A percentile compares a stretch with the other conserved stretches of the same genome.
These are phyloP conservation scores for Suhomyces anneliseae DNA, from an alignment of 1,139 yeast species.

Conservation along the genomic window DNA sequence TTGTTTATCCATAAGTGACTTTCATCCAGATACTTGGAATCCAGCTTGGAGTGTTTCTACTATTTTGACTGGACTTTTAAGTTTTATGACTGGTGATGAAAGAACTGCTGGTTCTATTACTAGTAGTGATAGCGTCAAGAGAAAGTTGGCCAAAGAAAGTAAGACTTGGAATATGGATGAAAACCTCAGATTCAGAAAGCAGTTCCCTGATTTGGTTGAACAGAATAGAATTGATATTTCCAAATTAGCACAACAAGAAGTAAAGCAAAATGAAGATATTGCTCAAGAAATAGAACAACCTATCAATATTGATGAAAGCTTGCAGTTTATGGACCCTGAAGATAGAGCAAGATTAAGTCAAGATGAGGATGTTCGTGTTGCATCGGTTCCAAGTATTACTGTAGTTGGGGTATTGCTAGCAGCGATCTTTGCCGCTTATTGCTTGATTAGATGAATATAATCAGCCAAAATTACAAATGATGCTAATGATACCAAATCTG, in stretches of 20 bases:
- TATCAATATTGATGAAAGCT: slow-evolving; percentile 17
- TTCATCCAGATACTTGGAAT: slow-evolving; percentile 92
- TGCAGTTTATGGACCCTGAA: slow-evolving; percentile 43
- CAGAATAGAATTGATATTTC: slow-evolving; percentile 39
- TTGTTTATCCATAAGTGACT: slow-evolving; percentile 88
- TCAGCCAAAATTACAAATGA: background rate
- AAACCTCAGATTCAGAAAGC: slow-evolving; percentile 54
- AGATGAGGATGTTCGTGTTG: slow-evolving; percentile 20
- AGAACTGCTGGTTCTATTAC: slow-evolving; percentile 41
- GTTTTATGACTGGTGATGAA: slow-evolving; percentile 73
- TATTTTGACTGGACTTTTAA: slow-evolving; percentile 76
- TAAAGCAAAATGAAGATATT: background rate
- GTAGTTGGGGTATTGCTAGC: slow-evolving; percentile 34
- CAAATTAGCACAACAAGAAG: slow-evolving; percentile 10
- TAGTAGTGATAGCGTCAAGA: slow-evolving; percentile 38
- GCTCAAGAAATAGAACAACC: slow-evolving; percentile 6
- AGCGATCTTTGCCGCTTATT: slow-evolving; percentile 11
- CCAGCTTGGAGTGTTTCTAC: slow-evolving; percentile 95
- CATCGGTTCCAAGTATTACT: slow-evolving; percentile 12
- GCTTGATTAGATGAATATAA: background rate
- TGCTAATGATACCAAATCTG: background rate
- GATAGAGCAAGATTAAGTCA: slow-evolving; percentile 44
- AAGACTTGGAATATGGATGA: slow-evolving; percentile 62
- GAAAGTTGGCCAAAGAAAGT: slow-evolving; percentile 50
- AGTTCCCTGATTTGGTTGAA: slow-evolving; percentile 69